These are phyloP conservation scores for Juncus inflexus DNA, from an alignment of 176 grass and related monocot genomes.

Conservation along the genomic window DNA sequence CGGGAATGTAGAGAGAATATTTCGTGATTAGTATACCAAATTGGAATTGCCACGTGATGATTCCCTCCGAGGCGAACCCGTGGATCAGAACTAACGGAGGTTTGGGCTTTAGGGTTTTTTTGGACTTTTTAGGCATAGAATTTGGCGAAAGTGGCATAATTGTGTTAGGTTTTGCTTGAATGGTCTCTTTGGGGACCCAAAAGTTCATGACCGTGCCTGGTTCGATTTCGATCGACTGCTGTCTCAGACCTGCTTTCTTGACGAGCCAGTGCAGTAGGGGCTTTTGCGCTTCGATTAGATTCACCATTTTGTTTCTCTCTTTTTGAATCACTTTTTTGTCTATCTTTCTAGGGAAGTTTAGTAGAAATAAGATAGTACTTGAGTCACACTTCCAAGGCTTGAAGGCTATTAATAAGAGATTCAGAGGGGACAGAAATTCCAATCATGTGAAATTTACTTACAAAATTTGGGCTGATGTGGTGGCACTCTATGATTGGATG, in stretches of 20 bases:
- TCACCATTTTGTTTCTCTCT: conserved; percentile 56
- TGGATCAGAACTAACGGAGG: conserved; percentile 73
- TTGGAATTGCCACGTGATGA: conserved; percentile 95
- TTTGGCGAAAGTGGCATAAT: conserved; percentile 17
- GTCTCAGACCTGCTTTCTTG: conserved; percentile 56
- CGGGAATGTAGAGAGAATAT: conserved; percentile 86
- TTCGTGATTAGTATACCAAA: conserved; percentile 68
- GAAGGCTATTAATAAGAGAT: background rate
- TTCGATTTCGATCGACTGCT: conserved; percentile 62
- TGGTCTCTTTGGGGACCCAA: conserved; percentile 74
- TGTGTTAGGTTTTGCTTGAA: conserved; percentile 40
- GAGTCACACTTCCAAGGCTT: conserved; percentile 24
- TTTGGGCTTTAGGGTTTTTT: conserved; percentile 31
- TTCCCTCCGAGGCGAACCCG: conserved; percentile 83
- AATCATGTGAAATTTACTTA: conserved; percentile 6
- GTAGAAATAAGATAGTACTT: conserved; percentile 11
- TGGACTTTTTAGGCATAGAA: background rate
- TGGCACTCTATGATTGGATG: conserved; percentile 19
- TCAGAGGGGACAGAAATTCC: background rate
- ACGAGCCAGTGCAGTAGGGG: conserved; percentile 65
- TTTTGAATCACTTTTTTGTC: background rate
- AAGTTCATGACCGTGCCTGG: conserved; percentile 74
- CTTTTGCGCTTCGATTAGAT: conserved; percentile 70
- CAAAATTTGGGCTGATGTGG: conserved; percentile 32
- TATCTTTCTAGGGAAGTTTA: conserved; percentile 8